Percentiles rank a stretch among this genome's conserved stretches.
These are phyloP conservation scores for Phytophthora fragariae DNA, from an alignment of 352 stramenopile genomes.

Conservation along the genomic window DNA sequence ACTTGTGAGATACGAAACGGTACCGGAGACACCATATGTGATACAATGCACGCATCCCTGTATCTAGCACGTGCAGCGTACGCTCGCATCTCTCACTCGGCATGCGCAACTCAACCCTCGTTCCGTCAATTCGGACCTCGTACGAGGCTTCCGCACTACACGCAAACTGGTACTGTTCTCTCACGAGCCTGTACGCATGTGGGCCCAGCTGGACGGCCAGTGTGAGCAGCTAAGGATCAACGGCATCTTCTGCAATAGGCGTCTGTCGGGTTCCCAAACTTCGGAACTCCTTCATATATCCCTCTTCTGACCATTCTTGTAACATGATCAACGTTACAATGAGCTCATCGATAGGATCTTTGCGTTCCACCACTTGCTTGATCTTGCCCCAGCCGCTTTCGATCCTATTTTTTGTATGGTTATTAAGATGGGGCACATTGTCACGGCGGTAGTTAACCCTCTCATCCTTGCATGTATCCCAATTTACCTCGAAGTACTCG, in stretches of 20 bases:
- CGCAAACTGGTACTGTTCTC: constrained; percentile 16
- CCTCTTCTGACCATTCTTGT: no score
- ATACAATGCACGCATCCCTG: neutral
- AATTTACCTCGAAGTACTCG: constrained; percentile 17
- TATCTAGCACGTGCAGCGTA: constrained; percentile 2
- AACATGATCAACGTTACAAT: no score
- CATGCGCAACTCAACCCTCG: neutral
- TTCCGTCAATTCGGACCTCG: neutral
- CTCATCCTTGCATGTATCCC: constrained; percentile 16
- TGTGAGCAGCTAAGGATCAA: constrained; percentile 7
- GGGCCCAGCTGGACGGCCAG: constrained; percentile 12
- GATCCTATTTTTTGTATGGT: no score
- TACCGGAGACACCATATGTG: constrained; percentile 1
- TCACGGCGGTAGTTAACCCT: no score
- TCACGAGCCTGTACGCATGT: constrained; percentile 13
- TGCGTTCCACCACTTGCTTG: no score
- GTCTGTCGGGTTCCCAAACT: constrained; percentile 10
- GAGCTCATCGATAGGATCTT: no score
- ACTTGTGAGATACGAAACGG: constrained; percentile 1
- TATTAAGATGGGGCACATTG: no score
- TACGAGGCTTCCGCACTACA: neutral
- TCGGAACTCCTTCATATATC: no score
- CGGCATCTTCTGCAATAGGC: constrained; percentile 4
- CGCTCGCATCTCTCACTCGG: neutral
- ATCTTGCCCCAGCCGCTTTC: no score